Conservation (phyloP, 2,329 filamentous ascomycete genomes). For the Penicillium thymicola region DNA sequence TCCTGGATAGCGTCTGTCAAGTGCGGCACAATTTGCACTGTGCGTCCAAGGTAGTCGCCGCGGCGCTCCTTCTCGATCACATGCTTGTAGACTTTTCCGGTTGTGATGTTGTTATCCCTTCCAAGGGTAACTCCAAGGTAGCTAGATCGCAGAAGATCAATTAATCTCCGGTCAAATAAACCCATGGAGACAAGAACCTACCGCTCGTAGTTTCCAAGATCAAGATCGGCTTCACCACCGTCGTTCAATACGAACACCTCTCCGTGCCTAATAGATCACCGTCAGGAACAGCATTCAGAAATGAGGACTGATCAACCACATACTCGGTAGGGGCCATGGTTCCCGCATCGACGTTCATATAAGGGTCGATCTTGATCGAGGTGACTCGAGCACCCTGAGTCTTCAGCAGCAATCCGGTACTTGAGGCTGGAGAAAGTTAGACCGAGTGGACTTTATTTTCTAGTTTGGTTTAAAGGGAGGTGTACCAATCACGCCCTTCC, state of each 20-base stretch:
- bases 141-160: background rate
- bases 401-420: conserved; percentile 28
- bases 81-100: conserved; percentile 89
- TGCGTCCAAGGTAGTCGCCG: conserved; percentile 80
- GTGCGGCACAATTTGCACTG: conserved; percentile 87
- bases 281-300: background rate
- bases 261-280: conserved; percentile 59
- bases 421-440: conserved; percentile 41
- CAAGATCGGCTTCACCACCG: conserved; percentile 71
- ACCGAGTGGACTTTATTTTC: background rate
- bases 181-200: background rate
- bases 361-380: conserved; percentile 53
- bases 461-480: background rate
- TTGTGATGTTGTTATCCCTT: conserved; percentile 91
- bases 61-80: conserved; percentile 73
- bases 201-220: conserved; percentile 71
- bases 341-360: conserved; percentile 71
- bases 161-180: background rate
- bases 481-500: conserved; percentile 60
- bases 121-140: conserved; percentile 80
- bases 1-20: conserved; percentile 88
- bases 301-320: background rate
- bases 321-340: conserved; percentile 50
- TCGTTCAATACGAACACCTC: conserved; percentile 86
- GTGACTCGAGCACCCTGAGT: conserved; percentile 27